A percentile compares a stretch with the other conserved stretches of the same genome.
Conservation (phyloP, 306 rosid species). For the Cucurbita moschata region DNA sequence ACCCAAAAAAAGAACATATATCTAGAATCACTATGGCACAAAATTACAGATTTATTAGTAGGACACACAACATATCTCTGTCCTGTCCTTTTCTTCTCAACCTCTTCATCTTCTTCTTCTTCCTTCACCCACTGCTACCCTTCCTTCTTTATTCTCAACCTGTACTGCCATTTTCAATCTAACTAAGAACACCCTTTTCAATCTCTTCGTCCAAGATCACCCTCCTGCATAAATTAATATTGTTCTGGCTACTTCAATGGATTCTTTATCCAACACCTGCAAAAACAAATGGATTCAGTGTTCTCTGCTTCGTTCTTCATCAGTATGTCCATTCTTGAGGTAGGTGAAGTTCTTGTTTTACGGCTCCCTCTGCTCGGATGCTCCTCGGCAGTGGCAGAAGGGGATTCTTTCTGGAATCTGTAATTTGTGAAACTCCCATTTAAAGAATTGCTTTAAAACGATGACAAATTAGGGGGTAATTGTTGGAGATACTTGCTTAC, state of each 20-base stretch:
- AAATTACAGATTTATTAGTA: background rate
- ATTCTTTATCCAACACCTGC: background rate
- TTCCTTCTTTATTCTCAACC: background rate
- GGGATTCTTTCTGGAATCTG: constrained; percentile 41
- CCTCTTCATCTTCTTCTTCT: background rate
- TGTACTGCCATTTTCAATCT: background rate
- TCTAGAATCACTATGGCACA: background rate
- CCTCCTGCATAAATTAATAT: background rate
- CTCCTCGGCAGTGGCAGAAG: constrained; percentile 27
- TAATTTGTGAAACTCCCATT: background rate
- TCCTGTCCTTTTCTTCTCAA: background rate
- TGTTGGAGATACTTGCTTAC: constrained; percentile 9
- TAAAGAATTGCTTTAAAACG: background rate
- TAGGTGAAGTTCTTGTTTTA: constrained; percentile 37
- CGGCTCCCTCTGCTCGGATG: constrained; percentile 25
- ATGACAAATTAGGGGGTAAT: background rate
- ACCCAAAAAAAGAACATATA: background rate
- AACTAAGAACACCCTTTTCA: background rate
- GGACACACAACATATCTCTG: background rate
- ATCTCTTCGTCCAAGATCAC: background rate
- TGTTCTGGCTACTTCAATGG: background rate
- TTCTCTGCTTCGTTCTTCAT: background rate
- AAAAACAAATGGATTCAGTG: background rate
- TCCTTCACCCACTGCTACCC: background rate
- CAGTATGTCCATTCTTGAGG: constrained; percentile 90